phyloP scores from a whole-genome alignment of 2,329 filamentous ascomycete species.

The Exophiala sideris region DNA sequence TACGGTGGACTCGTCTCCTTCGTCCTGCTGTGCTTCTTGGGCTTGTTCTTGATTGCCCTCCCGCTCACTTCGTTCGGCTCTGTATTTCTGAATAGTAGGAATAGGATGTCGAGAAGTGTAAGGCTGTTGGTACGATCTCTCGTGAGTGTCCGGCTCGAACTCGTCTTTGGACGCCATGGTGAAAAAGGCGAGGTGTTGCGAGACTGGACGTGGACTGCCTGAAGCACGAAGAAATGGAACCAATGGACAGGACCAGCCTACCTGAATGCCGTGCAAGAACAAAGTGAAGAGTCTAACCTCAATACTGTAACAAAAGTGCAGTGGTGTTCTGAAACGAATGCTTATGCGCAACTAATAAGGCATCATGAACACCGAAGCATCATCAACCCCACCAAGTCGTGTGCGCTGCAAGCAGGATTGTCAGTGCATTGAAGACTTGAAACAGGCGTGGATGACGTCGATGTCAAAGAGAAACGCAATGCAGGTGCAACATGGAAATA shows the following conservation, averaged over 20 bases:
- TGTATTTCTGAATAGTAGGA: conserved; percentile 28
- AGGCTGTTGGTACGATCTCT: conserved; percentile 14
- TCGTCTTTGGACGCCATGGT: conserved; percentile 10
- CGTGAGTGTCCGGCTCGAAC: conserved; percentile 19
- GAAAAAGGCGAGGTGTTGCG: conserved; percentile 5
- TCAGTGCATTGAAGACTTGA: no score
- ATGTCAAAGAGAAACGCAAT: no score
- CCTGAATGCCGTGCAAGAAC: conserved; percentile 1
- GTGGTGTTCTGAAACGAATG: no score
- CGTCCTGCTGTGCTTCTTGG: conserved; percentile 20
- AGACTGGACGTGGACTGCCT: neutral
- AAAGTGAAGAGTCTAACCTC: no score
- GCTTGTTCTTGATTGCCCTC: conserved; percentile 18
- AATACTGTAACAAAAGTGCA: no score
- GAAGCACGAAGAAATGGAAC: neutral
- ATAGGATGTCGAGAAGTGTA: conserved; percentile 27
- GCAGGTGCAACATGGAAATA: no score
- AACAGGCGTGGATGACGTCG: no score
- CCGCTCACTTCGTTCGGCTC: conserved; percentile 22
- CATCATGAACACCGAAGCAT: no score
- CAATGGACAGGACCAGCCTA: neutral
- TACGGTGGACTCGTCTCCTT: conserved; percentile 17
- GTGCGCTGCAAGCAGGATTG: no score
- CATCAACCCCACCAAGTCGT: no score
- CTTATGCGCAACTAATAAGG: no score